phyloP scores from a whole-genome alignment of 148 eudicot species.

The Linanthus parryae region DNA sequence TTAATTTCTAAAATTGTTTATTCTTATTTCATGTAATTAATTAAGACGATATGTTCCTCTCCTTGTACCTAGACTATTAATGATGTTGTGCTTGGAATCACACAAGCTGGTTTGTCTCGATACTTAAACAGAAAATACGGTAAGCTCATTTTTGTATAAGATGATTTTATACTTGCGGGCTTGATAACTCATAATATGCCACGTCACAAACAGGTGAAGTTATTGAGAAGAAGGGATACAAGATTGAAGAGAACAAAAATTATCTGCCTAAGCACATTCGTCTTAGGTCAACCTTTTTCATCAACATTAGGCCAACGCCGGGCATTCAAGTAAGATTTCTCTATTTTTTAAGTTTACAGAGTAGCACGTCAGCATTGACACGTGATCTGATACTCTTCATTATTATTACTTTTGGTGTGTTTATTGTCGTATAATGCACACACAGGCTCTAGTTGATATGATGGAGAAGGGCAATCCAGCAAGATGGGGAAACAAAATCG shows the following conservation, averaged over 20 bases:
- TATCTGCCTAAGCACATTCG: constrained; percentile 35
- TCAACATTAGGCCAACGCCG: constrained; percentile 48
- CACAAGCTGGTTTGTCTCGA: constrained; percentile 57
- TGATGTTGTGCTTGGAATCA: constrained; percentile 61
- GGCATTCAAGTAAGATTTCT: constrained; percentile 33
- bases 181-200: too few species aligned
- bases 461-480: constrained; percentile 39
- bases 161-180: neutral
- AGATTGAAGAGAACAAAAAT: constrained; percentile 10
- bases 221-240: constrained; percentile 9
- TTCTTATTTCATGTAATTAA: neutral
- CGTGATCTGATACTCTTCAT: neutral
- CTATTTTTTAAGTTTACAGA: neutral
- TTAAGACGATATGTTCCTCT: neutral
- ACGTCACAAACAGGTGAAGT: too few species aligned
- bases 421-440: neutral
- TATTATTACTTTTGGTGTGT: neutral
- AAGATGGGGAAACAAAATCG: constrained; percentile 58
- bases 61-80: constrained; percentile 45
- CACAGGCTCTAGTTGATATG: constrained; percentile 47
- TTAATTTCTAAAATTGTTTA: neutral
- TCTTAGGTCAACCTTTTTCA: constrained; percentile 36
- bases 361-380: neutral
- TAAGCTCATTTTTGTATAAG: constrained; percentile 12
- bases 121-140: constrained; percentile 52